Percentiles rank a stretch among this genome's conserved stretches.
Evolutionary conservation across 106 monocot species (phyloP).

Genomic region (Gastrodia elata): DNA sequence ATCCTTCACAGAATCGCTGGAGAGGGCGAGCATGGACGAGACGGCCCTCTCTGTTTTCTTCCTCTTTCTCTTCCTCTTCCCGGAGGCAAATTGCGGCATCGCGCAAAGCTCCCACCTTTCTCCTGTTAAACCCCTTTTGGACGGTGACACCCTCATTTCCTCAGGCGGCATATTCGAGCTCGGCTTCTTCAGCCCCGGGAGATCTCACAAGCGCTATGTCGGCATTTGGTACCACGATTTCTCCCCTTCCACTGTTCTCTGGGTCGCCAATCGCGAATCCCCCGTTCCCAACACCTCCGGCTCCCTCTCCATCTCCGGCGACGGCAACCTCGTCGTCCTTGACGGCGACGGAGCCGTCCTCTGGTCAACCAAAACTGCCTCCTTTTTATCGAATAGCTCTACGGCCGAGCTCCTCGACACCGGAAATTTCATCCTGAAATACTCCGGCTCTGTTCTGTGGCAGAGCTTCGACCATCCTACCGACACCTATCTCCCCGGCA

Average conservation of each 20-base stretch:
- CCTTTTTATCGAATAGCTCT: neutral
- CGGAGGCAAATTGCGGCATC: neutral
- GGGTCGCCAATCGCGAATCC: slow-evolving; percentile 39
- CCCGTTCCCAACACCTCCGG: slow-evolving; percentile 20
- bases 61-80: slow-evolving; percentile 4
- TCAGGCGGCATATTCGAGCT: slow-evolving; percentile 27
- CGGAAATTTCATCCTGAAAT: slow-evolving; percentile 25
- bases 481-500: slow-evolving; percentile 40
- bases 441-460: slow-evolving; percentile 11
- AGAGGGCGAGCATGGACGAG: too few species aligned
- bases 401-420: slow-evolving; percentile 13
- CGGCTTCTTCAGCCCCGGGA: slow-evolving; percentile 36
- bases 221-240: slow-evolving; percentile 41
- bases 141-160: slow-evolving; percentile 21
- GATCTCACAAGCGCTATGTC: slow-evolving; percentile 24
- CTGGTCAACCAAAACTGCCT: slow-evolving; percentile 24
- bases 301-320: slow-evolving; percentile 6
- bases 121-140: slow-evolving; percentile 13
- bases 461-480: slow-evolving; percentile 42
- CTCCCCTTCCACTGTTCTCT: slow-evolving; percentile 15
- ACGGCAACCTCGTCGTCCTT: slow-evolving; percentile 19
- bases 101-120: slow-evolving; percentile 5
- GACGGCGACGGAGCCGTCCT: neutral
- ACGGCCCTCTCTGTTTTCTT: slow-evolving; percentile 2
- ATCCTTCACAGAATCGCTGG: too few species aligned